Base-by-base conservation (phyloP, 2,329 filamentous ascomycete genomes). In the Aaosphaeria arxii region DNA sequence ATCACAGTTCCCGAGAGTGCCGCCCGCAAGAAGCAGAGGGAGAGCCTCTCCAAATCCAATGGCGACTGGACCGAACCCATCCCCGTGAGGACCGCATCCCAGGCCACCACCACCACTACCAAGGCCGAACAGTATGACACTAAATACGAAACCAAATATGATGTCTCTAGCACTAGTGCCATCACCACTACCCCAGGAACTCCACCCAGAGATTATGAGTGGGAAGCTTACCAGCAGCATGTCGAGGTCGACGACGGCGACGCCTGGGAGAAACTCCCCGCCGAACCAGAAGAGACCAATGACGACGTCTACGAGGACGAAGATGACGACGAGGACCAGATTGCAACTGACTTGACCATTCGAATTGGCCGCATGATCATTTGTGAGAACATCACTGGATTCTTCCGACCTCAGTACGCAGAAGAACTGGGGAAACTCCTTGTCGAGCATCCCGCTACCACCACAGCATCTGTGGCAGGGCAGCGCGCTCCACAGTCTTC, bases 381-480 rank as follows among this genome's bases (percentile, higher is more conserved):
- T n/a, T 69, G 65, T 50, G 66, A 70, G 41, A 70, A 69, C 30
- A 63, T 69, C 38, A 67, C 65, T 50, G 67, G 66, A 36, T 68
- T 69, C 45, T 69, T 69, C 44, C 65, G 66, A 35, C 66, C 66
- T 47, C 67, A 70, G 49, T 70, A 70, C 54, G 67, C 66, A 46
- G 66, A 70, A 67, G 67, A 70, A 66, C 58, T 70, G 51, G 67
- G 66, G 49, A 70, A 68, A 56, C 64, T 70, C 51, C 58, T 70
- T 33, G 62, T 62, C 36, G 66, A 69, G 52, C 62, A 63, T 53
- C 60, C 60, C 42, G 55, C 54, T 30, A 57, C 56, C 9, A 42
- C 46, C 11, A 63, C 66, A 7, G 63, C 65, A n/a, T 67, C 66
- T 33, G 61, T 67, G 28, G 61, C 61, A 29, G 65, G 67, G n/a